These are phyloP conservation scores for Colletotrichum truncatum DNA, from an alignment of 2,329 filamentous ascomycete species.

Conservation along the genomic window DNA sequence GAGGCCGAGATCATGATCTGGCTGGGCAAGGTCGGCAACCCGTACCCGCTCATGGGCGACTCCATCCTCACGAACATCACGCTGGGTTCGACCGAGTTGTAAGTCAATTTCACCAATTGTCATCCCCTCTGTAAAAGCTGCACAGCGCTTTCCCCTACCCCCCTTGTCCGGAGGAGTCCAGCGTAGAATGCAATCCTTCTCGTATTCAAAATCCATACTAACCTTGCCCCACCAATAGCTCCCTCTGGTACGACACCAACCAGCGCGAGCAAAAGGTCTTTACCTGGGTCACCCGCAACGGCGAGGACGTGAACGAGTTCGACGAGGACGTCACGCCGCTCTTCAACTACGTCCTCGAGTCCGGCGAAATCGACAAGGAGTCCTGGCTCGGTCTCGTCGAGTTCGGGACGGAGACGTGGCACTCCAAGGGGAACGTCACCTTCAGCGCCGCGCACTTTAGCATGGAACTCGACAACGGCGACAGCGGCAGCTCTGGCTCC, in stretches of 20 bases:
- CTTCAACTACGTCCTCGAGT: constrained; percentile 41
- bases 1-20: constrained; percentile 45
- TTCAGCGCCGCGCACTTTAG: constrained; percentile 39
- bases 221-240: constrained; percentile 29
- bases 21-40: constrained; percentile 39
- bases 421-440: constrained; percentile 39
- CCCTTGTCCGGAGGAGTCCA: no score
- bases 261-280: constrained; percentile 40
- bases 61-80: constrained; percentile 36
- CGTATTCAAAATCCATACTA: not conserved
- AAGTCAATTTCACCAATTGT: no score
- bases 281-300: constrained; percentile 38
- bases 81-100: constrained; percentile 39
- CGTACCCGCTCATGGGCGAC: constrained; percentile 38
- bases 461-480: constrained; percentile 33
- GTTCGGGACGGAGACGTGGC: constrained; percentile 42
- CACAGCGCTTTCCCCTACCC: no score
- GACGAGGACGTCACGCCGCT: constrained; percentile 41
- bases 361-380: constrained; percentile 36
- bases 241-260: constrained; percentile 39
- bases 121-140: no score
- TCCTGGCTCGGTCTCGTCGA: constrained; percentile 40
- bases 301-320: constrained; percentile 36
- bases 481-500: not conserved
- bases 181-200: no score